Evolutionary conservation across 768 basidiomycete genomes (phyloP).

Genomic region (Tylopilus felleus): DNA sequence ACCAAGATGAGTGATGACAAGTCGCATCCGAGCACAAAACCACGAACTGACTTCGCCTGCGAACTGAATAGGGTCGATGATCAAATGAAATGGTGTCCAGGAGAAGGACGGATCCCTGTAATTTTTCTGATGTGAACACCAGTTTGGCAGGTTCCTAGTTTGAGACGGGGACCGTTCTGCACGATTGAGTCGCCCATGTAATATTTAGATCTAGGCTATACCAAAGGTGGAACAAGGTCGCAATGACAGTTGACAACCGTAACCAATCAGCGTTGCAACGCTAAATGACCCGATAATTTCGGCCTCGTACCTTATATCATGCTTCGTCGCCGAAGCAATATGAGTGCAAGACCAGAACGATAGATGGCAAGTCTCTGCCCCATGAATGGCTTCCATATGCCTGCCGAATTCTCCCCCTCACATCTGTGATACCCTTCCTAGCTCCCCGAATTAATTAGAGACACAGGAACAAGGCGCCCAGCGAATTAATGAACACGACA

Average conservation of each 20-base stretch:
- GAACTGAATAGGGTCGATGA: not conserved
- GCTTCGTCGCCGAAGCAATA: not conserved
- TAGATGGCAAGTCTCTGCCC: too few relatives aligned
- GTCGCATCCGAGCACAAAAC: not conserved
- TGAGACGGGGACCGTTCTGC: too few relatives aligned
- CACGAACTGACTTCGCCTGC: slow-evolving; percentile 4
- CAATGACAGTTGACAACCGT: not conserved
- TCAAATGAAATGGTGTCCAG: not conserved
- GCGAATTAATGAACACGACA: not conserved
- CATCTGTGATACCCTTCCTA: not conserved
- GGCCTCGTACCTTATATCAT: not conserved
- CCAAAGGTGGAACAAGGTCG: not conserved
- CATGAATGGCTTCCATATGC: not conserved
- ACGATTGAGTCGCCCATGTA: too few relatives aligned
- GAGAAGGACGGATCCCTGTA: not conserved
- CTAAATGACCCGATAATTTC: not conserved
- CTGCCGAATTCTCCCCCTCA: not conserved
- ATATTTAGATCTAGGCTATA: not conserved
- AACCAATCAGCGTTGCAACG: not conserved
- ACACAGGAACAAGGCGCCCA: not conserved
- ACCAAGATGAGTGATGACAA: not conserved
- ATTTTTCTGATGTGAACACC: not conserved
- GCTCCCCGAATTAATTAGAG: not conserved
- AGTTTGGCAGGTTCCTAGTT: too few relatives aligned
- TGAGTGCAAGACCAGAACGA: too few relatives aligned